phyloP scores from a whole-genome alignment of 2,329 filamentous ascomycete species.

The Talaromyces sp. region DNA sequence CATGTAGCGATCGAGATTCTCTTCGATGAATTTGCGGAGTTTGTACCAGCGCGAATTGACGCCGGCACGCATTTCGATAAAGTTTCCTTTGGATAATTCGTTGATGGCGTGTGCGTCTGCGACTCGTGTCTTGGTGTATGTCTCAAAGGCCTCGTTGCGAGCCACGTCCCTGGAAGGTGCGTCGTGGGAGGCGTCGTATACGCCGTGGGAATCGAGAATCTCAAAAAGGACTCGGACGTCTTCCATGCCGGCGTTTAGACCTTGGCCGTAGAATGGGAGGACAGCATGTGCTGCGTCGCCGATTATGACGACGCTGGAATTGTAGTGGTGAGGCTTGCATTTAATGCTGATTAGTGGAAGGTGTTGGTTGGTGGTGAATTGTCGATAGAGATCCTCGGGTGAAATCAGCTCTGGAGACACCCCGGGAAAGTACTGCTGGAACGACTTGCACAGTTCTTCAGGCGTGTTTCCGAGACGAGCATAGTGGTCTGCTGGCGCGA shows the following conservation, averaged over 20 bases:
- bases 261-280: slow-evolving; percentile 97
- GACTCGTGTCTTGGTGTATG: slow-evolving; percentile 72
- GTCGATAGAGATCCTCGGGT: slow-evolving; percentile 64
- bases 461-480: slow-evolving; percentile 64
- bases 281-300: slow-evolving; percentile 97
- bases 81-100: slow-evolving; percentile 86
- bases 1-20: slow-evolving; percentile 72
- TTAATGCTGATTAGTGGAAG: slow-evolving; percentile 92
- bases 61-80: slow-evolving; percentile 86
- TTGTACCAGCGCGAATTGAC: slow-evolving; percentile 77
- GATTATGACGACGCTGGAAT: slow-evolving; percentile 73
- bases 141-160: slow-evolving; percentile 56
- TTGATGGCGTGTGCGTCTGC: slow-evolving; percentile 87
- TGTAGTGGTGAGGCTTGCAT: slow-evolving; percentile 82
- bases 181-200: slow-evolving; percentile 36
- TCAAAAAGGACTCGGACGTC: slow-evolving; percentile 87
- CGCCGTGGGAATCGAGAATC: slow-evolving; percentile 68
- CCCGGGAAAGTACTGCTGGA: slow-evolving; percentile 81
- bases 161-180: slow-evolving; percentile 48
- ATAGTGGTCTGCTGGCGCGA: slow-evolving; percentile 73
- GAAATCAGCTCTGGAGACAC: slow-evolving; percentile 63
- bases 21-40: slow-evolving; percentile 81
- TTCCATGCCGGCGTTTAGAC: slow-evolving; percentile 95
- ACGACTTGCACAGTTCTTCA: slow-evolving; percentile 75
- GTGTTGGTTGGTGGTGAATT: slow-evolving; percentile 81